Base-by-base conservation (phyloP, 140 eudicot genomes). In the Senecio squalidus region DNA sequence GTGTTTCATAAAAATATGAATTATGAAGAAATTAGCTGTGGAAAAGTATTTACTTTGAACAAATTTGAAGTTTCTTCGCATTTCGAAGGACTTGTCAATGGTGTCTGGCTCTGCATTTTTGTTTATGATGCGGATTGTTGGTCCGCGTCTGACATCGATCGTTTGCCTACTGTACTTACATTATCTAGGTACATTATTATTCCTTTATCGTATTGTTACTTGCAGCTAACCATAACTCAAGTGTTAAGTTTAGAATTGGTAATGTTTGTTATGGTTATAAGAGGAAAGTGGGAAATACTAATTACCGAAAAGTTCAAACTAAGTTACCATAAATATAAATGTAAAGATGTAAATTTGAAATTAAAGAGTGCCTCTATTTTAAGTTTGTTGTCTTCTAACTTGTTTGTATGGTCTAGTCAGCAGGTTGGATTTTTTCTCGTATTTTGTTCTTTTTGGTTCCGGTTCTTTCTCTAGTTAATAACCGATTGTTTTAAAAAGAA, bases 71-170 rank as follows among this genome's bases (percentile, higher is more conserved):
- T 70, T 62, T 66, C 64, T 39, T 73, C 60, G 7, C 77, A 79
- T 50, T 70, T 45, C 17, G 78, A 69, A 70, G 80, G 80, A 14
- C 60, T 64, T 26, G 67, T 56, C 17, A 75, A 66, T 70, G 85
- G 81, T 29, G 81, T 74, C 10, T 78, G 84, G 84, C 74, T 74
- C 17, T 78, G 84, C 74, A 74, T 78, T 65, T 74, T 64, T 78
- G 84, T 78, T 23, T 78, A 74, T 20, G 65, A 70, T 31, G 54
- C 47, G 8, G 56, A 36, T 23, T 55, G 66, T 46, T 58, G 49
- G 68, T 62, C 64, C 21, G 61, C 54, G 20, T 20, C 54, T 44
- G 69, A 78, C 45, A 27, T 73, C 21, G 45, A 63, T 41, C 60
- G 77, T 0, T 64, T 74, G n/a, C 77, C 77, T 15, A 68, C 72